phyloP scores from a whole-genome alignment of 345 rosid species.

The Triadica sebifera region DNA sequence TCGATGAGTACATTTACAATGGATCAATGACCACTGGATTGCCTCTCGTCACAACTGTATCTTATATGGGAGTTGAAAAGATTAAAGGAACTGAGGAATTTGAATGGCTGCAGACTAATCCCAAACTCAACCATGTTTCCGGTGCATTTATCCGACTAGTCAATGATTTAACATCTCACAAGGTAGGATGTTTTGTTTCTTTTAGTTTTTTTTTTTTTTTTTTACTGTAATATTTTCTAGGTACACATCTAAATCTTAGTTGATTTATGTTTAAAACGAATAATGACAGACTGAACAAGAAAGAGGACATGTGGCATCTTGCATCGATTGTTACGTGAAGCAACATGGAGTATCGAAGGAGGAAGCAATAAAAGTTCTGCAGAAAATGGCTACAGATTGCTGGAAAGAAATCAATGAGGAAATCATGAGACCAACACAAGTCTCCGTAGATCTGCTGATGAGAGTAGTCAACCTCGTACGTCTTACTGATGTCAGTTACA shows the following conservation, averaged over 20 bases:
- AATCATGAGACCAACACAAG: background rate
- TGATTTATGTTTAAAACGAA: no score
- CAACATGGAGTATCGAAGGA: slow-evolving; percentile 3
- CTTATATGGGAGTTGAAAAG: background rate
- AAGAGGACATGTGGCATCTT: slow-evolving; percentile 10
- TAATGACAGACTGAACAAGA: background rate
- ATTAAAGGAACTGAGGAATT: background rate
- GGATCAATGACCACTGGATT: background rate
- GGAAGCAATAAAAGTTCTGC: background rate
- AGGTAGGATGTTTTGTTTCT: background rate
- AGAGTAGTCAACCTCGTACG: slow-evolving; percentile 15
- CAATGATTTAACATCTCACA: background rate
- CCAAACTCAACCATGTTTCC: background rate
- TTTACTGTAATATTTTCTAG: no score
- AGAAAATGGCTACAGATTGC: background rate
- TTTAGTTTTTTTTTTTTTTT: no score
- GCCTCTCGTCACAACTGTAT: background rate
- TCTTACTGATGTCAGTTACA: background rate
- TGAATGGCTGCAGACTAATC: background rate
- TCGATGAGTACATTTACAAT: background rate
- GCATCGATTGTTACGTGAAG: slow-evolving; percentile 5
- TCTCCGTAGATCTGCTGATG: slow-evolving; percentile 3
- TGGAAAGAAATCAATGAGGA: slow-evolving; percentile 15
- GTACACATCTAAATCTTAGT: no score
- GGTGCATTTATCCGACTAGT: background rate